phyloP scores from a whole-genome alignment of 306 rosid genomes.

The Lupinus albus region DNA sequence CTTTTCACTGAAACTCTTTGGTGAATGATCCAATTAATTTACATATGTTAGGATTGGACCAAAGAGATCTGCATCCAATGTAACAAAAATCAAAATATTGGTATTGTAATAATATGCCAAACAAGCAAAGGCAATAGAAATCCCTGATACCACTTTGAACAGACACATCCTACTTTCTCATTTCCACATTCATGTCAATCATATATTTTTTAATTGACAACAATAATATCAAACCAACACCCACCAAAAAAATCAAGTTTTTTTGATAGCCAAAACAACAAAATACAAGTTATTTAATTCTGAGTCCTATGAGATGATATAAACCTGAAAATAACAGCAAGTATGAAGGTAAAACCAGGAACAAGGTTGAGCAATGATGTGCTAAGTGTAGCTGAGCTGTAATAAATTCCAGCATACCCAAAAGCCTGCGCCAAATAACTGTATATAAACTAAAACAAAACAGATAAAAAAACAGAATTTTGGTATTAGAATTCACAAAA shows the following conservation, averaged over 20 bases:
- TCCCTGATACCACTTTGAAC: not conserved
- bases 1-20: too few species aligned
- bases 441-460: not conserved
- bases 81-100: not conserved
- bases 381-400: constrained; percentile 72
- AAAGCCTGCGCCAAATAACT: constrained; percentile 59
- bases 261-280: not conserved
- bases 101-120: too few species aligned
- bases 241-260: not conserved
- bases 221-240: not conserved
- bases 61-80: too few species aligned
- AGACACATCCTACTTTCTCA: not conserved
- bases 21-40: not conserved
- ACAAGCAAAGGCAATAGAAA: not conserved
- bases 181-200: not conserved
- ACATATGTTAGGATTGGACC: too few species aligned
- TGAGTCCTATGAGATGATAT: not conserved
- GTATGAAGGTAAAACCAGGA: constrained; percentile 74
- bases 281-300: not conserved
- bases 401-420: constrained; percentile 73
- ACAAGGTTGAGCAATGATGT: constrained; percentile 77
- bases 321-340: constrained; percentile 67
- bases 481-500: constrained; percentile 23
- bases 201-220: not conserved
- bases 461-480: not conserved